These are phyloP conservation scores for Brasenia schreberi DNA, from an alignment of 164 flowering plant genomes.

Conservation along the genomic window DNA sequence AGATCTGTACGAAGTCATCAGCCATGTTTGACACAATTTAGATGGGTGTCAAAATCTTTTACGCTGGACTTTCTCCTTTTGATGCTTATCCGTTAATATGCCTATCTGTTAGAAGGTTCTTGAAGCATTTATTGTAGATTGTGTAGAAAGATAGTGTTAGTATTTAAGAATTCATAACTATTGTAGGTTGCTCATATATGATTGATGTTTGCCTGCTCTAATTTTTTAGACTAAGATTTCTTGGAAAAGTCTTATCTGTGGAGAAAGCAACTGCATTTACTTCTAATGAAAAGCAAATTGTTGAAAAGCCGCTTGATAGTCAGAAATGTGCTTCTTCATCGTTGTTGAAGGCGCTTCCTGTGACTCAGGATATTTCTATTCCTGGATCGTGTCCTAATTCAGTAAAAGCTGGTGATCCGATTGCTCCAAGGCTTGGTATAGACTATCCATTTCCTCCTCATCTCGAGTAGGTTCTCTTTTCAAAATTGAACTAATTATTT, in stretches of 20 bases:
- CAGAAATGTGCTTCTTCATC: constrained; percentile 15
- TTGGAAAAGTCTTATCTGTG: constrained; percentile 79
- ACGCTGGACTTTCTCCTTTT: no score
- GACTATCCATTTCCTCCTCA: constrained; percentile 94
- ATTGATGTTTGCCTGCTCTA: background rate
- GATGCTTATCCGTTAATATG: no score
- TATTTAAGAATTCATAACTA: no score
- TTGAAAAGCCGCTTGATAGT: constrained; percentile 17
- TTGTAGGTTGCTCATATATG: no score
- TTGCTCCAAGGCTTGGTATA: constrained; percentile 80
- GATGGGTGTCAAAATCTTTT: no score
- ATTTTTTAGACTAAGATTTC: constrained; percentile 61
- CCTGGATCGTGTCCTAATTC: constrained; percentile 16
- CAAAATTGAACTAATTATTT: no score
- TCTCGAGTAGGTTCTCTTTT: constrained; percentile 54
- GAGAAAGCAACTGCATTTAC: constrained; percentile 39
- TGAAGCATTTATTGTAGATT: no score
- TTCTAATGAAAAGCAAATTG: constrained; percentile 14
- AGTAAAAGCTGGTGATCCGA: constrained; percentile 39
- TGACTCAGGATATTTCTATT: constrained; percentile 11
- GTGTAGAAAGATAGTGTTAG: no score
- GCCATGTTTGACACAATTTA: no score
- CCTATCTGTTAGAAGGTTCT: no score
- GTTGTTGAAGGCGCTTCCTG: constrained; percentile 16
- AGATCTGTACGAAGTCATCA: no score